phyloP scores from a whole-genome alignment of 177 flowering plant species.

The Vitis hybrid region DNA sequence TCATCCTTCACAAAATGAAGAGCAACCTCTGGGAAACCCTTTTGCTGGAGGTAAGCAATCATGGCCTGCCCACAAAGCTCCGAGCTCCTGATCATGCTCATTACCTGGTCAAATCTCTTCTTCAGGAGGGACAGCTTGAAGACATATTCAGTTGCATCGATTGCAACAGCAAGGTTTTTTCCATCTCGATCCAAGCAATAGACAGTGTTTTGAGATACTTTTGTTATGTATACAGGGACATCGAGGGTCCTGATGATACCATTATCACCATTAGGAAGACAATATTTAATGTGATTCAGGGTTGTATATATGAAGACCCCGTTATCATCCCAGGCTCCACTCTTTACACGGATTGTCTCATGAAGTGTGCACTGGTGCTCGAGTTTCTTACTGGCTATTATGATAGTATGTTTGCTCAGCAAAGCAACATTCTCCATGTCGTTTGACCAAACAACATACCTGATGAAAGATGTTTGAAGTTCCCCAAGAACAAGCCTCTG shows the following conservation, averaged over 20 bases:
- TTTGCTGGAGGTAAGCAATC: slow-evolving; percentile 37
- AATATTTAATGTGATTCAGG: slow-evolving; percentile 16
- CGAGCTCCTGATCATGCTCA: slow-evolving; percentile 35
- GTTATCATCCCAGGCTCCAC: slow-evolving; percentile 28
- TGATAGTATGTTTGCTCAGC: slow-evolving; percentile 23
- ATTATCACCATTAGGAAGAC: slow-evolving; percentile 28
- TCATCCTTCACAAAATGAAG: slow-evolving; percentile 38
- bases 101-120: slow-evolving; percentile 29
- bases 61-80: slow-evolving; percentile 37
- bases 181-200: slow-evolving; percentile 27
- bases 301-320: slow-evolving; percentile 27
- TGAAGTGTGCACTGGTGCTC: slow-evolving; percentile 28
- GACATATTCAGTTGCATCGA: slow-evolving; percentile 30
- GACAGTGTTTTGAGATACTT: slow-evolving; percentile 15
- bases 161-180: slow-evolving; percentile 14
- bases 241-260: slow-evolving; percentile 26
- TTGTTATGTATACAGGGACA: slow-evolving; percentile 24
- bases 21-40: slow-evolving; percentile 37
- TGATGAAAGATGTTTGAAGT: slow-evolving; percentile 21
- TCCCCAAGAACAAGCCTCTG: slow-evolving; percentile 25
- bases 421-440: slow-evolving; percentile 23
- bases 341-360: slow-evolving; percentile 28
- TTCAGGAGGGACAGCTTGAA: slow-evolving; percentile 26
- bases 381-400: slow-evolving; percentile 21
- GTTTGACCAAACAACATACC: slow-evolving; percentile 24